Base-by-base conservation (phyloP, 768 basidiomycete species). In the Rhodotorula taiwanensis region DNA sequence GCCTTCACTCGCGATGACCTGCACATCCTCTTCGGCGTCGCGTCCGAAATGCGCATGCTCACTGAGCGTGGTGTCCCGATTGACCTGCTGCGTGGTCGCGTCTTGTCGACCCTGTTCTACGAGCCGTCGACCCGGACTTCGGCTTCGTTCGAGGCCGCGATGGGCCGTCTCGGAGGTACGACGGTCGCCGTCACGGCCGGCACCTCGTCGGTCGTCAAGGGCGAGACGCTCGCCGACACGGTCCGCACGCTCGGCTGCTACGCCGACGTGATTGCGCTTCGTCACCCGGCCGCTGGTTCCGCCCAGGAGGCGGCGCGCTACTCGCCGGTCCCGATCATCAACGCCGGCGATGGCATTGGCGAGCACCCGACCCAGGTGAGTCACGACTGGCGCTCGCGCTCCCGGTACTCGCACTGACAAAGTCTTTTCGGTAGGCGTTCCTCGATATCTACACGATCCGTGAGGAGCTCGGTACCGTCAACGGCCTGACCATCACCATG, bases 41-140 rank as follows among this genome's bases (percentile, higher is more conserved):
- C 95, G 1, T 86, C 90, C 70, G 95, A 99, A 77, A 93, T 99
- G 92, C 87, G 89, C 53, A 81, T 90, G 42, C 92, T 92, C 72
- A 92, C 97, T 20, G 95, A 99, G 76, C 83, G 92, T 34, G 87
- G 84, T 72, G 90, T 92, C 3, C 81, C 83, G 1, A 80, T 97
- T 59, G 91, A 98, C 70, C 83, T 95, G 61, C 80, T 98, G 49
- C 88, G 86, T 67, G 94, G 94, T 42, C 88, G 86, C 64, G 86
- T 99, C 1, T 81, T 99, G 10, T 90, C 87, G 74, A 92, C 85
- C 27, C 75, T 93, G 42, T 99, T 99, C 81, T 99, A 91, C 75
- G 95, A 99, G 75, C 89, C 94, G 2, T 95, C 92, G 5, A 99
- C 95, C 5, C 82, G 95, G 39, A 99, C 95, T 5, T 91, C 89